Evolutionary conservation across 2,329 filamentous ascomycete species (phyloP).

Genomic region (Alternaria brassicae): DNA sequence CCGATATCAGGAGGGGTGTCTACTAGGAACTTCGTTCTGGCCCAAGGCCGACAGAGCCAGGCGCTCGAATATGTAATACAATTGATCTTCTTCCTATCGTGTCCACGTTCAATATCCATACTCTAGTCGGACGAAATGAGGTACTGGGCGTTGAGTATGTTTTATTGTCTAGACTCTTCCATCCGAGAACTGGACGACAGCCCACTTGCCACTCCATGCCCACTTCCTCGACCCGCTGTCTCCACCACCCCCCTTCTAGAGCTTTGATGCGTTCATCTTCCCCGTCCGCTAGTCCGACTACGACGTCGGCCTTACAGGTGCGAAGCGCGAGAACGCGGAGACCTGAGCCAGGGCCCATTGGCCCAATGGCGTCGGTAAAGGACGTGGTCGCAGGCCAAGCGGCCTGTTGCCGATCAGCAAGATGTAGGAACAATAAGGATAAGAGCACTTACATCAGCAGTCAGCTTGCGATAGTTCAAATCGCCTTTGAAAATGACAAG

Average conservation of each 20-base stretch:
- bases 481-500: constrained; percentile 97
- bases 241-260: constrained; percentile 71
- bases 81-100: neutral
- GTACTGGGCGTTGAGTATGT: neutral
- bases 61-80: neutral
- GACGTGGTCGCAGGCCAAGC: constrained; percentile 87
- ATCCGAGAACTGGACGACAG: constrained; percentile 84
- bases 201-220: constrained; percentile 97
- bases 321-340: constrained; percentile 85
- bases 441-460: constrained; percentile 74
- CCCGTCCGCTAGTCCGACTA: constrained; percentile 83
- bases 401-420: constrained; percentile 57
- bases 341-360: constrained; percentile 80
- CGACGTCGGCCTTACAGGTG: constrained; percentile 96
- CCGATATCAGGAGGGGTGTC: constrained; percentile 28
- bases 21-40: constrained; percentile 10
- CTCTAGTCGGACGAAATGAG: no score
- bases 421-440: neutral
- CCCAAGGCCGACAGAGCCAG: neutral
- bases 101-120: neutral
- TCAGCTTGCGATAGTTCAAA: constrained; percentile 93
- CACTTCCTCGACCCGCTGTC: constrained; percentile 77
- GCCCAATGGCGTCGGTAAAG: constrained; percentile 84
- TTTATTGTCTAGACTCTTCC: constrained; percentile 59
- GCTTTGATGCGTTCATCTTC: constrained; percentile 80